Base-by-base conservation (phyloP, 2,329 filamentous ascomycete genomes). In the Didymella pinodella region DNA sequence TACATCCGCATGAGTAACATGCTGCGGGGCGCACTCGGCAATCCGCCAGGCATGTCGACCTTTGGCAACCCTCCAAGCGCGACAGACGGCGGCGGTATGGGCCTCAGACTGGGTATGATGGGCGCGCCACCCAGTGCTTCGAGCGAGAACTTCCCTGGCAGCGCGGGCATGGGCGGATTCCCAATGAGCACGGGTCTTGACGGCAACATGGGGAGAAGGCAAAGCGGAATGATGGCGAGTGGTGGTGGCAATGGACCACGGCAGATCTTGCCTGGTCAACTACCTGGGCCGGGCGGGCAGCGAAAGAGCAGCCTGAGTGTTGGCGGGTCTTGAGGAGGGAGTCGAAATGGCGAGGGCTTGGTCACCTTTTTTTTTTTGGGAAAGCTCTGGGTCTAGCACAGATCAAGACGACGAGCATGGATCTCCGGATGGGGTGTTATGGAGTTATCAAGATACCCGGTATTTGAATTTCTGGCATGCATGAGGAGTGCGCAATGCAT, bases 1-100 rank as follows among this genome's bases (percentile, higher is more conserved):
- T 83, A 84, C 59, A 84, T 88, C 34, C 84, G 86, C 38, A 85
- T 88, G 78, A 87, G 86, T 66, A 85, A 87, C 70, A 86, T 87
- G 82, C 79, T 89, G 32, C 82, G 82, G 6, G 84, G 85, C 61
- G 85, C 85, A 0, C 78, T 88, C 29, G 83, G 83, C 6, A 81
- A 78, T 69, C 64, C 78, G 69, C 62, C 80, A 7, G 67, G 69
- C 38, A 63, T 61, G 18, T 60, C 66, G 22, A 57, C 65, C 12
- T 65, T 75, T 28, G 67, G 65, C 40, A 63, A 54, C 38, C 51
- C 64, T n/a, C 63, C 67, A n/a, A 54, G 57, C 8, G 62, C 64
- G 8, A 63, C 64, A 10, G 72, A 71, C 10, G 61, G 66, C 43
- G 64, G 59, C n/a, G 59, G 71, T 8, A 64, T 55, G 52, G 45